Base-by-base conservation (phyloP, 805 yeast species). In the Ogataea nonfermentans region DNA sequence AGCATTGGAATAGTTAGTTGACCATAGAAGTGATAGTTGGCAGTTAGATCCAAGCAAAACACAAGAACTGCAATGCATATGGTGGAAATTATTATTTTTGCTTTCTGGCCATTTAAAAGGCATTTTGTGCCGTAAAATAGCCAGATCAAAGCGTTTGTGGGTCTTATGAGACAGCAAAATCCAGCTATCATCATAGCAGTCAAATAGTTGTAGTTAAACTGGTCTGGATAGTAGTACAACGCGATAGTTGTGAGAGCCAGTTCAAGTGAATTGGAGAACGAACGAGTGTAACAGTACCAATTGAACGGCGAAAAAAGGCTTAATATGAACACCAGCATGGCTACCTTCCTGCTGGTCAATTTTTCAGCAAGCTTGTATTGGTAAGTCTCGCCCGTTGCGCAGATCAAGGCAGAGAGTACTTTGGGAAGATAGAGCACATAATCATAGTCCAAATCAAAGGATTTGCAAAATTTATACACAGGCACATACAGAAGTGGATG, bases 131-230 rank as follows among this genome's bases (percentile, higher is more conserved):
- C 95, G 15, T 85, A 60, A 19, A 71, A 64, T 0, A 72, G 23
- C 99, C 99, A 93, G 3, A 89, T 63, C 1, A 90, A 52, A 0
- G 72, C 83, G 57, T 86, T 89, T 0, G 95, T 87, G 0, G 99
- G 98, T 42, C 99, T 69, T 6, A 88, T 74, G 0, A 88, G 63
- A 50, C 90, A 83, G 15, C 86, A 68, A 2, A 78, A 24, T 1
- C 78, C 71, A 0, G 87, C 93, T 23, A 81, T 55, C 0, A 60
- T 32, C 33, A 84, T 60, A 4, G 51, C 32, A 11, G 3, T 8
- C 14, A 37, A 9, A 19, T 29, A 33, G 2, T 27, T 4, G 8
- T 9, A 11, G 11, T 16, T n/a, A 3, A 12, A 28, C 23, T 11
- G 16, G 10, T n/a, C 13, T 8, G 55, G 88, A 81, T 95, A 85